Evolutionary conservation across 139 green algal genomes (phyloP), one percentile per base, ranked within the genome.

Genomic region (Tetradesmus lagerheimii): DNA sequence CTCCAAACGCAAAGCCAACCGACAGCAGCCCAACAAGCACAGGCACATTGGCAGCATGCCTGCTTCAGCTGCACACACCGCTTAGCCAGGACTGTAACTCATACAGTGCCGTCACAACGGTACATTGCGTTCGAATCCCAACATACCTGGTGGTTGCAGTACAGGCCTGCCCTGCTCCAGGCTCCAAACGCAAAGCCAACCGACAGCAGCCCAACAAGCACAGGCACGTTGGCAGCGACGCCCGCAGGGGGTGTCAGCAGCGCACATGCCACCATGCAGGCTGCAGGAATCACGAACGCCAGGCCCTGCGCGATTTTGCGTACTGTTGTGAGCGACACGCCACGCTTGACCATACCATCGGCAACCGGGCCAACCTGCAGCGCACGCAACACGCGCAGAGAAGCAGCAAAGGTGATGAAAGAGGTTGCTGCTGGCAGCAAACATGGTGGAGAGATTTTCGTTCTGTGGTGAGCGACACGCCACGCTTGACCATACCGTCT

Each of bases 91-190:
- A 39, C 81, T 43, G 31, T 11, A 75, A 20, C 81, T 25, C 47
- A 67, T 74, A 31, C 43, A 9, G 25, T 15, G 71, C 15, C 67
- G 27, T 20, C 45, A 57, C 45, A 57, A 9, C 11, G 45, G 11
- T 18, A 9, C 45, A 57, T 57, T 64, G 25, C 34, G 23, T 25
- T 23, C 14, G 75, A n/a, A 25, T 18, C 34, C 12, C 57, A 0
- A 41, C 89, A 0, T 43, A 92, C 90, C 90, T 98, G 96, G 91
- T 99, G 98, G 92, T 99, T 99, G 93, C 96, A 99, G 95, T 99
- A 99, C 83, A 99, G 94, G 0, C 98, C 98, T 23, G 95, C 95
- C 34, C 98, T 92, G 16, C 93, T 96, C 92, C 97, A 98, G 35
- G 93, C 95, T 1, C 94, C 94, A 66, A 99, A 92, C 2, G 96